These are phyloP conservation scores for Blastocystis sp. DNA, from an alignment of 352 stramenopile genomes.

Conservation along the genomic window DNA sequence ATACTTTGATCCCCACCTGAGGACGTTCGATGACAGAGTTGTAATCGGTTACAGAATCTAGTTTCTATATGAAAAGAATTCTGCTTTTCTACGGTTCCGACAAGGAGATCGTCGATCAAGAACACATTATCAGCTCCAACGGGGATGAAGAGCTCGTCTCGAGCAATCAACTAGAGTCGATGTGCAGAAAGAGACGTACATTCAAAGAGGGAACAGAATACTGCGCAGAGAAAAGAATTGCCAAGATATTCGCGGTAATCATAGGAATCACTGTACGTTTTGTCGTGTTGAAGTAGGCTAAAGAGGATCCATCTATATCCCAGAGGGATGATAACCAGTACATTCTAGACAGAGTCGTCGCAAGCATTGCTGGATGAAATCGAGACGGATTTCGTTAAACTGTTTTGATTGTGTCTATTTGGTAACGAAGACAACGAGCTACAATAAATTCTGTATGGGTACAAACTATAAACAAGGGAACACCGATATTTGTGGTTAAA, in stretches of 20 bases:
- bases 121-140: slow-evolving; percentile 4
- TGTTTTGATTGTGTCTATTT: not conserved
- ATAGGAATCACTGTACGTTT: not conserved
- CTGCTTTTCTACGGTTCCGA: not conserved
- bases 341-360: not conserved
- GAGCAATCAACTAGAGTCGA: not conserved
- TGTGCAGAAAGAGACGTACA: not conserved
- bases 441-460: slow-evolving; percentile 22
- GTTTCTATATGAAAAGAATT: not conserved
- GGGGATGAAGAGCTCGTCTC: slow-evolving; percentile 24
- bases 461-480: not conserved
- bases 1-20: not conserved
- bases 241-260: not conserved
- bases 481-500: slow-evolving; percentile 1
- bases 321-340: not conserved
- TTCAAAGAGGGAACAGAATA: not conserved
- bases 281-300: not conserved
- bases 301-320: not conserved
- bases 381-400: not conserved
- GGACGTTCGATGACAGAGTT: not conserved
- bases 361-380: slow-evolving; percentile 4
- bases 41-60: not conserved
- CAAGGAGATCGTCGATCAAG: slow-evolving; percentile 1
- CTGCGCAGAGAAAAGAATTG: not conserved
- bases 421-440: not conserved